A percentile compares a stretch with the other conserved stretches of the same genome.
Conservation (phyloP, 2,329 filamentous ascomycete genomes). For the Alternaria atra region DNA sequence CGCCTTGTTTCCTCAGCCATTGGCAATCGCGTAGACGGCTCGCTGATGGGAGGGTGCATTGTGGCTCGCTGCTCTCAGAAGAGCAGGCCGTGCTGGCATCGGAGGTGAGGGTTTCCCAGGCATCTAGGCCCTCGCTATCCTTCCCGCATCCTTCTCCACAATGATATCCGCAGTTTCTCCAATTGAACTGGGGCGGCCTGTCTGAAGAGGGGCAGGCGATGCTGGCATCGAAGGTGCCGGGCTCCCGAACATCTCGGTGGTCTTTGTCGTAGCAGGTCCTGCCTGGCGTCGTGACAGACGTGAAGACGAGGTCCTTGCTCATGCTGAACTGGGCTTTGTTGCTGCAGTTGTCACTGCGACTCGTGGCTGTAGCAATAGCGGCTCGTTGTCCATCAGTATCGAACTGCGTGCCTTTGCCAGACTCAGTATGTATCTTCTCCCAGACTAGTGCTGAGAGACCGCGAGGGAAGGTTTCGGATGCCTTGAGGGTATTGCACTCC, state of each 20-base stretch:
- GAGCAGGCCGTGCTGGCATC: background rate
- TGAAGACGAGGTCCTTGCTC: background rate
- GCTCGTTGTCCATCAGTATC: too few relatives aligned
- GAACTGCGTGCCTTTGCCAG: background rate
- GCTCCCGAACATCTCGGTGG: background rate
- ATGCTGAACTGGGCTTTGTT: background rate
- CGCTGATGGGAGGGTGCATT: background rate
- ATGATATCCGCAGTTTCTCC: slow-evolving; percentile 33
- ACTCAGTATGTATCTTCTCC: slow-evolving; percentile 47
- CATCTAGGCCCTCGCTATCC: slow-evolving; percentile 5
- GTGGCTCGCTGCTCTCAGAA: background rate
- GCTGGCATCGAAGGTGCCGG: too few relatives aligned
- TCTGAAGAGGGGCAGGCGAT: background rate
- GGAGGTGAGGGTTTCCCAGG: background rate
- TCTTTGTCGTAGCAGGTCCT: background rate
- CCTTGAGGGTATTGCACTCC: slow-evolving; percentile 51
- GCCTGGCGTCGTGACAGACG: background rate
- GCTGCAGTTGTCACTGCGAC: background rate
- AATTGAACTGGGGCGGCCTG: slow-evolving; percentile 34
- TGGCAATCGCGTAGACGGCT: slow-evolving; percentile 28
- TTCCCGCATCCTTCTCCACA: slow-evolving; percentile 34
- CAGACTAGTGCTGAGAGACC: slow-evolving; percentile 47
- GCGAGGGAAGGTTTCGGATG: slow-evolving; percentile 47
- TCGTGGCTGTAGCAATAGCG: too few relatives aligned
- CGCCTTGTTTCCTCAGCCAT: slow-evolving; percentile 36